These are phyloP conservation scores for Lactarius tabidus DNA, from an alignment of 768 basidiomycete species.

Conservation along the genomic window DNA sequence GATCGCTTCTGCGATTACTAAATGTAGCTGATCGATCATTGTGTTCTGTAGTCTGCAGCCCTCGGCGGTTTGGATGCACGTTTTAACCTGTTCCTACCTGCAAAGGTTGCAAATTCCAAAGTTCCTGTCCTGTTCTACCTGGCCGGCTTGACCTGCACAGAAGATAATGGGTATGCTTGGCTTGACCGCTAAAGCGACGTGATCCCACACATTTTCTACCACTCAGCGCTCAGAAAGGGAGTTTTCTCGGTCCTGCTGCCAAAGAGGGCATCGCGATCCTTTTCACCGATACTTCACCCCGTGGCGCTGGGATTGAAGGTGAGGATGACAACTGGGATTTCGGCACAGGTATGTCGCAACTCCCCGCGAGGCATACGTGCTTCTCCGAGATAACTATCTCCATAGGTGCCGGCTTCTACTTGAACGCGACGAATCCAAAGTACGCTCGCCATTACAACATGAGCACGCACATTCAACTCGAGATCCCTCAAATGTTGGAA, in stretches of 20 bases:
- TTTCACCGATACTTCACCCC: constrained; percentile 94
- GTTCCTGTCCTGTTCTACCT: constrained; percentile 79
- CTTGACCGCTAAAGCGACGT: background rate
- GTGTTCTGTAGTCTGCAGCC: constrained; percentile 53
- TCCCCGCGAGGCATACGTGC: background rate
- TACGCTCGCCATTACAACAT: constrained; percentile 82
- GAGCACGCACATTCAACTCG: constrained; percentile 78
- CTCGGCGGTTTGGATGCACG: constrained; percentile 66
- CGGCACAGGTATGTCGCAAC: constrained; percentile 58
- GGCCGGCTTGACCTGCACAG: constrained; percentile 84
- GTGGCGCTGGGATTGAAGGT: constrained; percentile 82
- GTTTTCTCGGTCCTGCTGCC: constrained; percentile 82
- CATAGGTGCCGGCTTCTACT: constrained; percentile 85
- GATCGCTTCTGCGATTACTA: constrained; percentile 18
- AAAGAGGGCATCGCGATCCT: constrained; percentile 84
- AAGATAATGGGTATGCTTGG: constrained; percentile 78
- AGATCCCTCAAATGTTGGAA: constrained; percentile 78
- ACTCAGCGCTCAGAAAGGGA: constrained; percentile 85
- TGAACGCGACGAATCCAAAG: constrained; percentile 79
- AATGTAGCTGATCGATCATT: constrained; percentile 15
- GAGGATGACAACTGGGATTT: constrained; percentile 87
- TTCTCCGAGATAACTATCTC: constrained; percentile 1
- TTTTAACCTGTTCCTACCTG: constrained; percentile 89
- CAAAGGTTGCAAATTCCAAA: constrained; percentile 45
- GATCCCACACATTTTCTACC: constrained; percentile 30